Conservation (phyloP, 1,284 basidiomycete genomes). For the Trametes polyzona region DNA sequence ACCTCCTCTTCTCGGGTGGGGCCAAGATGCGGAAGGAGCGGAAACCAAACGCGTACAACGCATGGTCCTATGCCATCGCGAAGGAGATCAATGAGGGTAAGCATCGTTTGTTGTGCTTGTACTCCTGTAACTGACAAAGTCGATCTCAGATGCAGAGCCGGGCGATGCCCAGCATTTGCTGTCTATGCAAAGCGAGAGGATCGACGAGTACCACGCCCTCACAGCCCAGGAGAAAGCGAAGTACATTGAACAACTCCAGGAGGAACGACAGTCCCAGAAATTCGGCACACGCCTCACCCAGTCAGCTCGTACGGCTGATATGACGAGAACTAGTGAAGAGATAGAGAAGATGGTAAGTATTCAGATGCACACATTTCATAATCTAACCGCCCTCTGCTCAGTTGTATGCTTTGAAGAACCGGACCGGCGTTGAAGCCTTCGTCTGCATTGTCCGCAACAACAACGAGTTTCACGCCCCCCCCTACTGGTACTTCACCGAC, state of each 20-base stretch:
- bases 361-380: background rate
- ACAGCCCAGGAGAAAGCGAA: background rate
- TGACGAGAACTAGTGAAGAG: background rate
- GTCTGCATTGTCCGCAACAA: constrained; percentile 12
- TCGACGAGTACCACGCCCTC: constrained; percentile 2
- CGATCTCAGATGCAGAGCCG: background rate
- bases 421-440: constrained; percentile 2
- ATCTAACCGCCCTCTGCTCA: too few relatives aligned
- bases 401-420: background rate
- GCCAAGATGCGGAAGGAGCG: background rate
- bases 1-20: constrained; percentile 6
- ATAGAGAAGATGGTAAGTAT: constrained; percentile 1
- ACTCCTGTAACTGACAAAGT: too few relatives aligned
- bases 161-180: background rate
- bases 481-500: constrained; percentile 5
- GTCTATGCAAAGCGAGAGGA: background rate
- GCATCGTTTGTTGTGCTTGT: background rate
- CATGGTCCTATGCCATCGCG: constrained; percentile 5
- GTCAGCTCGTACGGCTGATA: background rate
- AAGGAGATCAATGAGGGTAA: constrained; percentile 5
- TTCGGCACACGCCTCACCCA: background rate
- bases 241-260: background rate
- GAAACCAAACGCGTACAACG: constrained; percentile 8
- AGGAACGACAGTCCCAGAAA: background rate
- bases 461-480: background rate